A percentile compares a stretch with the other conserved stretches of the same genome.
Conservation (phyloP, 306 rosid genomes). For the Ormosia emarginata region DNA sequence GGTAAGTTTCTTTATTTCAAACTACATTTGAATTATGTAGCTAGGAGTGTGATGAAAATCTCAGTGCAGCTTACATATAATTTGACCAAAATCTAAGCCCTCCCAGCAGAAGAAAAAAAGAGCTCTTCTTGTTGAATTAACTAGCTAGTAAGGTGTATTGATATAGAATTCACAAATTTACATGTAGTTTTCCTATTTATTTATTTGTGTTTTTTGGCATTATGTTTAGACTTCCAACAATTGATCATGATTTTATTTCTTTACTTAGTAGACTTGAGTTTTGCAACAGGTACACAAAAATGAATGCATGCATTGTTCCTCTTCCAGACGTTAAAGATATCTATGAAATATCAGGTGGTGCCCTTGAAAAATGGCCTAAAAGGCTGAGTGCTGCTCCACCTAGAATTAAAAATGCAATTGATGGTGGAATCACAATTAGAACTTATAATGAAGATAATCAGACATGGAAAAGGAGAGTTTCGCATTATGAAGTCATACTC, state of each 20-base stretch:
- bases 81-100: not conserved
- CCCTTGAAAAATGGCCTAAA: constrained; percentile 46
- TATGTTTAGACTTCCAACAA: not conserved
- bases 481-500: constrained; percentile 29
- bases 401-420: constrained; percentile 29
- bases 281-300: constrained; percentile 52
- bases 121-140: not conserved
- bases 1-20: constrained; percentile 33
- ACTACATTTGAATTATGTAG: not conserved
- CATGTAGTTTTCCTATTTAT: not conserved
- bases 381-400: constrained; percentile 38
- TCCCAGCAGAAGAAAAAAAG: not conserved
- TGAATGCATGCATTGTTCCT: constrained; percentile 51
- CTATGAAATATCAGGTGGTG: constrained; percentile 38
- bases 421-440: constrained; percentile 3
- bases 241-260: not conserved
- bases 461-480: constrained; percentile 43
- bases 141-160: not conserved
- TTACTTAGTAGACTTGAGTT: not conserved
- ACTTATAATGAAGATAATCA: constrained; percentile 31
- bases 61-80: not conserved
- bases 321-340: constrained; percentile 42
- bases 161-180: not conserved
- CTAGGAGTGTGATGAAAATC: not conserved
- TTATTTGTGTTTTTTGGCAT: not conserved